Conservation (phyloP, 495 filamentous ascomycete genomes). For the Hypoxylon rickii region DNA sequence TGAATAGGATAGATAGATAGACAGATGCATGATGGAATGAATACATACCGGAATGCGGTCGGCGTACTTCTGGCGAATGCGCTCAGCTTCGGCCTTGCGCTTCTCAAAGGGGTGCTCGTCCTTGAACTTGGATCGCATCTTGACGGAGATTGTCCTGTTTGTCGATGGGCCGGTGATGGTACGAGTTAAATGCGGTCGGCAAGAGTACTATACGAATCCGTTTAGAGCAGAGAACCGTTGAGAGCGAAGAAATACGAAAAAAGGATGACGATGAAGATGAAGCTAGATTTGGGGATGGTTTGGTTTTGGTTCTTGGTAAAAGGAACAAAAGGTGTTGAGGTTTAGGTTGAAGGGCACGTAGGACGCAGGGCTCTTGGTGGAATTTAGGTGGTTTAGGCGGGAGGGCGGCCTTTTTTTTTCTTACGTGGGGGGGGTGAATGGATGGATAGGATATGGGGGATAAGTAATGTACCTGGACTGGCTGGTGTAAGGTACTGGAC, state of each 20-base stretch:
- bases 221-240: background rate
- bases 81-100: conserved; percentile 98
- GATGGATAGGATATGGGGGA: background rate
- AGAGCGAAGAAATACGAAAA: background rate
- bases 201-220: background rate
- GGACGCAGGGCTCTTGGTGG: background rate
- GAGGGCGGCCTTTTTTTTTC: no score
- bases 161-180: conserved; percentile 11
- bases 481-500: no score
- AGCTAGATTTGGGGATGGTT: background rate
- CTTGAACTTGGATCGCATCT: conserved; percentile 98
- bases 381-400: background rate
- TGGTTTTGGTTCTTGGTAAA: background rate
- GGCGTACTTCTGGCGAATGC: conserved; percentile 97
- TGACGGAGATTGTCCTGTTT: conserved; percentile 43
- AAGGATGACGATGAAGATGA: background rate
- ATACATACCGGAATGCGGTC: conserved; percentile 95
- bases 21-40: conserved; percentile 8
- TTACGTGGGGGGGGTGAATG: conserved; percentile 10
- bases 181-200: background rate
- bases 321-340: conserved; percentile 2
- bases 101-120: conserved; percentile 99
- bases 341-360: conserved; percentile 3
- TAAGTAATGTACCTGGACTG: no score
- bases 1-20: no score